phyloP scores from a whole-genome alignment of 2,329 filamentous ascomycete genomes.

The Phialemoniopsis sp. region DNA sequence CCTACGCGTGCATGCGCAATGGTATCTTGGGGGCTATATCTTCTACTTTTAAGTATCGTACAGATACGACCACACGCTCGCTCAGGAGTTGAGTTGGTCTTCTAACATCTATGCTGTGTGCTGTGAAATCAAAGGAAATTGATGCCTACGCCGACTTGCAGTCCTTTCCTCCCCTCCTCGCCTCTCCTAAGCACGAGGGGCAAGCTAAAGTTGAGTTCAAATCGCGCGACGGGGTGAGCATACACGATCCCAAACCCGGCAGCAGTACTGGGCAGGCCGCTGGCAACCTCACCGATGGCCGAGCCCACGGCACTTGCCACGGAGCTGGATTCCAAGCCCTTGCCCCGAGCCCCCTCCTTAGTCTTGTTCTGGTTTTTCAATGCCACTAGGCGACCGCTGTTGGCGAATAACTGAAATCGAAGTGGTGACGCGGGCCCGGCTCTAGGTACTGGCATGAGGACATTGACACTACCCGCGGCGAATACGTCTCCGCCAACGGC shows the following conservation, averaged over 20 bases:
- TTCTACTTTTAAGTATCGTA: too few relatives aligned
- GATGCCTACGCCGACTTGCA: constrained; percentile 94
- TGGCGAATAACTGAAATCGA: constrained; percentile 85
- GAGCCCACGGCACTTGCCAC: constrained; percentile 49
- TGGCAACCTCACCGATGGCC: constrained; percentile 67
- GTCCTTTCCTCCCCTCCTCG: constrained; percentile 83
- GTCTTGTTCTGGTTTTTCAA: constrained; percentile 52
- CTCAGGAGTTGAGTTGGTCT: too few relatives aligned
- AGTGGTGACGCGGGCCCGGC: constrained; percentile 80
- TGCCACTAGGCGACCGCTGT: constrained; percentile 80
- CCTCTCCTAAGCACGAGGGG: constrained; percentile 77
- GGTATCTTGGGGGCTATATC: too few relatives aligned
- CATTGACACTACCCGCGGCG: constrained; percentile 80
- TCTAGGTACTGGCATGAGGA: constrained; percentile 80
- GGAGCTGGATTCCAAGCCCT: constrained; percentile 30
- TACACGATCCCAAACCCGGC: constrained; percentile 91
- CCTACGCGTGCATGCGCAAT: too few relatives aligned
- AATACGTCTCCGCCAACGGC: constrained; percentile 89
- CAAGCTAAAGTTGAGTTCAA: constrained; percentile 93
- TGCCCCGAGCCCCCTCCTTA: constrained; percentile 37
- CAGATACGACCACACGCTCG: too few relatives aligned
- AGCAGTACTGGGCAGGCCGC: constrained; percentile 77
- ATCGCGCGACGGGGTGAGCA: constrained; percentile 86
- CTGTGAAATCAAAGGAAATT: constrained; percentile 70
- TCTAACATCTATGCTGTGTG: too few relatives aligned